Evolutionary conservation across 108 stramenopile species (phyloP), one percentile per base, ranked within the genome.

Genomic region (Cyclotella baltica): DNA sequence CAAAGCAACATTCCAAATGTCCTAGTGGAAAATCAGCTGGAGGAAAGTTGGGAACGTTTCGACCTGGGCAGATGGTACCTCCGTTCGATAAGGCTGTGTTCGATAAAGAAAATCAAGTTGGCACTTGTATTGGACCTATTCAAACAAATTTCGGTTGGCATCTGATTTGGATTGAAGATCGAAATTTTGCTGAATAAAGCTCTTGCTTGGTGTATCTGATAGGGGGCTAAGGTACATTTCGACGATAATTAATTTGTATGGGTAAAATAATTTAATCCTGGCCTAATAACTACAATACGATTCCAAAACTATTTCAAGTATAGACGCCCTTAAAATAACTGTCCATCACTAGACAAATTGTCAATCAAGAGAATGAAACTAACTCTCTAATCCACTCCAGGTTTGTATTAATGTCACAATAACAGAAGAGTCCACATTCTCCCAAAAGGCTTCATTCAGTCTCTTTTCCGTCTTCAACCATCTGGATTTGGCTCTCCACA

Each of bases 101-200:
- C 67, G 78, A 82, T 64, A 80, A 81, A 38, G 61, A 82, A 23
- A 81, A 69, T 18, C 74, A 80, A 38, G 67, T 81, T 13, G 67
- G 72, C 1, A 50, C 69, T 35, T 78, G 75, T 0, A 67, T 91
- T 46, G 90, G 90, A 10, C 90, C 90, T 0, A 70, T 91, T 53
- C 85, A 86, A 59, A 91, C 90, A 10, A 76, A 89, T 56, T 89
- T 89, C 69, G 90, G 90, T 11, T 91, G 76, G 75, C 90, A 91
- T 75, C 71, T 91, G n/a, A 91, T 91, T 69, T 88, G 81, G 78
- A 83, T 91, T 48, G 79, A 77, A 61, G 66, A 85, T 62, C 55
- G 76, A 75, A 48, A 80, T 52, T 64, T 79, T 28, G 77, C 62
- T 15, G 52, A 78, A 11, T 81, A 48, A 62, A 48, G 4, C 53